phyloP scores from a whole-genome alignment of 805 yeast species.

The Zygosaccharomyces bisporus region DNA sequence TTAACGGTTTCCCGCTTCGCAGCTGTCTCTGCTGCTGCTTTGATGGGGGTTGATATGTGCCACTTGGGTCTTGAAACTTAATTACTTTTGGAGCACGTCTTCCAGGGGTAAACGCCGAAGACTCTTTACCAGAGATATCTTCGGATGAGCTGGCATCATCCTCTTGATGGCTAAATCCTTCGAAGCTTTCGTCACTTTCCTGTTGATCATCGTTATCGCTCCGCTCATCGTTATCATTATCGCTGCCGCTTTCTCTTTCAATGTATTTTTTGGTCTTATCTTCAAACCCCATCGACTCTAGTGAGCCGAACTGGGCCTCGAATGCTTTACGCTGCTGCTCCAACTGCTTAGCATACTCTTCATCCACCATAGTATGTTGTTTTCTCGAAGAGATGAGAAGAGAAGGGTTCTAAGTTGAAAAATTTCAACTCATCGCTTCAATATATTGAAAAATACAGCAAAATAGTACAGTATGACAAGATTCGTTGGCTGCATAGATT shows the following conservation, averaged over 20 bases:
- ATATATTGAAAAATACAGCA: slow-evolving; percentile 2
- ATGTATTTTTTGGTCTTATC: slow-evolving; percentile 39
- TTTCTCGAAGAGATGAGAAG: background rate
- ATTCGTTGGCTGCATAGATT: slow-evolving; percentile 92
- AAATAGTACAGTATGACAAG: slow-evolving; percentile 55
- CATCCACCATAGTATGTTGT: slow-evolving; percentile 15
- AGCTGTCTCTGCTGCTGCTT: slow-evolving; percentile 51
- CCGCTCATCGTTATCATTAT: slow-evolving; percentile 1
- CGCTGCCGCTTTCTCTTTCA: slow-evolving; percentile 8
- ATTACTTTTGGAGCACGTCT: slow-evolving; percentile 23
- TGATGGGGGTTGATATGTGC: slow-evolving; percentile 31
- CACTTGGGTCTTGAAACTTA: slow-evolving; percentile 28
- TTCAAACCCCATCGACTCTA: slow-evolving; percentile 51
- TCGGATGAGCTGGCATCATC: slow-evolving; percentile 18
- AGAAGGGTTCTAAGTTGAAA: slow-evolving; percentile 1
- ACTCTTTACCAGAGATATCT: slow-evolving; percentile 8
- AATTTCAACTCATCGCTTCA: slow-evolving; percentile 11
- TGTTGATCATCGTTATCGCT: slow-evolving; percentile 1
- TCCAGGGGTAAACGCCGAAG: background rate
- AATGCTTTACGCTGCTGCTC: slow-evolving; percentile 56
- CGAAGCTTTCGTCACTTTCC: slow-evolving; percentile 20
- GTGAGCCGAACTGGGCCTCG: slow-evolving; percentile 60
- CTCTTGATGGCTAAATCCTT: slow-evolving; percentile 27
- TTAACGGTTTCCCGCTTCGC: slow-evolving; percentile 54
- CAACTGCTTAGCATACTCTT: slow-evolving; percentile 30